Evolutionary conservation across 2,329 filamentous ascomycete genomes (phyloP).

Genomic region (Phyllosticta citrichinensis): DNA sequence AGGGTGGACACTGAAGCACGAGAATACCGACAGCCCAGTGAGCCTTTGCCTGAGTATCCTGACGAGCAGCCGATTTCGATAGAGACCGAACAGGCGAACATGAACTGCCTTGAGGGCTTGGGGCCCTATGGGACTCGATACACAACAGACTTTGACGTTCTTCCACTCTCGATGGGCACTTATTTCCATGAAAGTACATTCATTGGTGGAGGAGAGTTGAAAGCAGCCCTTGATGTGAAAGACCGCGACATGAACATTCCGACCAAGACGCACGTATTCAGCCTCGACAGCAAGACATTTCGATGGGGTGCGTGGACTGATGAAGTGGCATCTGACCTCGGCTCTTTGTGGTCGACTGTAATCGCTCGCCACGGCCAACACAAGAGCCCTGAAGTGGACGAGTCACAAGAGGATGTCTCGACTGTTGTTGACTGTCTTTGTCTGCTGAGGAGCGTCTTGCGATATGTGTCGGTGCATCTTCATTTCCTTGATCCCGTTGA

Average conservation of each 20-base stretch:
- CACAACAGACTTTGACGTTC: constrained; percentile 43
- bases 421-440: not conserved
- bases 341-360: constrained; percentile 24
- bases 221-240: constrained; percentile 32
- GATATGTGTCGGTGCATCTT: constrained; percentile 40
- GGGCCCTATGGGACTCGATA: constrained; percentile 41
- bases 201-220: constrained; percentile 47
- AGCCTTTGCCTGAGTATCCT: constrained; percentile 20
- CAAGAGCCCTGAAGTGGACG: not conserved
- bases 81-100: not conserved
- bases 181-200: constrained; percentile 49
- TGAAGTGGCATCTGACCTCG: constrained; percentile 37
- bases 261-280: constrained; percentile 30
- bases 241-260: constrained; percentile 34
- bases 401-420: not conserved
- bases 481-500: constrained; percentile 47
- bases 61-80: not conserved
- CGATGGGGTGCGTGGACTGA: constrained; percentile 49
- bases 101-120: constrained; percentile 31
- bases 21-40: constrained; percentile 36
- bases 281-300: constrained; percentile 23
- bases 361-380: constrained; percentile 11
- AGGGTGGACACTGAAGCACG: constrained; percentile 37
- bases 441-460: constrained; percentile 36
- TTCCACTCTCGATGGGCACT: constrained; percentile 39